Percentiles rank a stretch among this genome's conserved stretches.
phyloP scores from a whole-genome alignment of 2,329 filamentous ascomycete genomes.

The Albifimbria verrucaria region DNA sequence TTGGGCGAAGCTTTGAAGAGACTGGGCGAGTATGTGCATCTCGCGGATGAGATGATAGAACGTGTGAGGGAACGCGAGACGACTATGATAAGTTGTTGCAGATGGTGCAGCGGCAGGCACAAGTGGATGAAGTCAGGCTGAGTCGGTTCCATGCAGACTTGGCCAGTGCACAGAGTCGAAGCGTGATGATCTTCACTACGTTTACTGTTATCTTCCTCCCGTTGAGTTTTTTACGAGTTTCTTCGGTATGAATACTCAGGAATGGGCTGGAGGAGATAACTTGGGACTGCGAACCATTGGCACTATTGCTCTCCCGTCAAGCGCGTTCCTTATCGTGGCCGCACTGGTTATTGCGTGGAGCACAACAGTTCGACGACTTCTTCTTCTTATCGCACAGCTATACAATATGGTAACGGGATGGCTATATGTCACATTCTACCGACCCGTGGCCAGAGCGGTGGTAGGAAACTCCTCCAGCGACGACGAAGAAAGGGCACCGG shows the following conservation, averaged over 20 bases:
- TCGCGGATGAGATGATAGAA: conserved; percentile 54
- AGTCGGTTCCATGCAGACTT: conserved; percentile 61
- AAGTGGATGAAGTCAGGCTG: conserved; percentile 63
- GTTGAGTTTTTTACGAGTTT: conserved; percentile 62
- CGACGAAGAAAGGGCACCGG: conserved; percentile 10
- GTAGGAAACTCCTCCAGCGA: conserved; percentile 12
- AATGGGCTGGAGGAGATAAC: conserved; percentile 53
- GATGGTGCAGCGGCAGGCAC: conserved; percentile 64
- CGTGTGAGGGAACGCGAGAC: conserved; percentile 56
- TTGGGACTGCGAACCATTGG: conserved; percentile 43
- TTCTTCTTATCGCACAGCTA: conserved; percentile 18
- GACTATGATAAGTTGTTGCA: conserved; percentile 65
- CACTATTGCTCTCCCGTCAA: conserved; percentile 45
- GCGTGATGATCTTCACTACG: conserved; percentile 64
- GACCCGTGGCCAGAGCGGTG: conserved; percentile 13
- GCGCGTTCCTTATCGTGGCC: conserved; percentile 42
- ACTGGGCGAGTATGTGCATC: conserved; percentile 52
- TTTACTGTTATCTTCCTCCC: conserved; percentile 63
- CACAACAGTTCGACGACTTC: conserved; percentile 34
- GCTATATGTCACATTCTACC: conserved; percentile 18
- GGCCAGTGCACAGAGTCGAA: conserved; percentile 58
- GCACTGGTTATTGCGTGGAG: conserved; percentile 57
- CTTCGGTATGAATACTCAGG: conserved; percentile 62
- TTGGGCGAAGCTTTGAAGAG: conserved; percentile 49
- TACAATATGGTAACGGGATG: conserved; percentile 13